Conservation (phyloP, 2,329 filamentous ascomycete genomes). For the Trichophyton mentagrophytes region DNA sequence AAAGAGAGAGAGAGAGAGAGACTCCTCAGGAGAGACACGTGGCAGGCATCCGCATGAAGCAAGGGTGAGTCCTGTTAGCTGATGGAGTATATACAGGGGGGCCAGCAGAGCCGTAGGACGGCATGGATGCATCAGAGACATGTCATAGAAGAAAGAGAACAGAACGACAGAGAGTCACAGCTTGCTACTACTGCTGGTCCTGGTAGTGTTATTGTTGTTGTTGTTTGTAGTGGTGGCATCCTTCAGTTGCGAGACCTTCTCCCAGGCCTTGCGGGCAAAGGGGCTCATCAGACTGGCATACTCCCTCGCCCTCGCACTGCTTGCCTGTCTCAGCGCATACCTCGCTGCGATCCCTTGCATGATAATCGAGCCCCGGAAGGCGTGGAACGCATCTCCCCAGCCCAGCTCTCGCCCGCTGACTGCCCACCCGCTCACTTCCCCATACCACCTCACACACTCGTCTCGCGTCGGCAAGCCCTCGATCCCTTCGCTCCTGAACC, state of each 20-base stretch:
- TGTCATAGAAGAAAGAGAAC: neutral
- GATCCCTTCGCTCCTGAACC: conserved; percentile 51
- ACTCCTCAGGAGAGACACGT: neutral
- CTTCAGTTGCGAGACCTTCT: conserved; percentile 45
- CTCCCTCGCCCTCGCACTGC: conserved; percentile 64
- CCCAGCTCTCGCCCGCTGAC: conserved; percentile 41
- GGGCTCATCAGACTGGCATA: conserved; percentile 58
- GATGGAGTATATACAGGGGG: neutral
- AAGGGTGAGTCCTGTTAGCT: neutral
- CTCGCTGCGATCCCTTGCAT: conserved; percentile 88
- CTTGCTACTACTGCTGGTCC: too few relatives aligned
- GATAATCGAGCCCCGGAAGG: conserved; percentile 48
- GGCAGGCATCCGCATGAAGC: neutral
- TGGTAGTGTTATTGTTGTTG: too few relatives aligned
- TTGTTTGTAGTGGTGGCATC: conserved; percentile 15
- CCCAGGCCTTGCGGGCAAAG: conserved; percentile 69
- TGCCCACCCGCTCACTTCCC: conserved; percentile 57
- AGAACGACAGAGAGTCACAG: neutral
- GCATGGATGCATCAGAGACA: neutral
- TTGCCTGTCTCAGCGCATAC: conserved; percentile 74
- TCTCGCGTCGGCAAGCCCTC: conserved; percentile 53
- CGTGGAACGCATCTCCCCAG: conserved; percentile 53
- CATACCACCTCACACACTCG: conserved; percentile 54
- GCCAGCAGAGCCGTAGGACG: neutral
- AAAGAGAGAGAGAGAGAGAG: neutral